Percentiles rank a stretch among this genome's conserved stretches.
Evolutionary conservation across 1,284 basidiomycete genomes (phyloP).

Genomic region (Cutaneotrichosporon sp.): DNA sequence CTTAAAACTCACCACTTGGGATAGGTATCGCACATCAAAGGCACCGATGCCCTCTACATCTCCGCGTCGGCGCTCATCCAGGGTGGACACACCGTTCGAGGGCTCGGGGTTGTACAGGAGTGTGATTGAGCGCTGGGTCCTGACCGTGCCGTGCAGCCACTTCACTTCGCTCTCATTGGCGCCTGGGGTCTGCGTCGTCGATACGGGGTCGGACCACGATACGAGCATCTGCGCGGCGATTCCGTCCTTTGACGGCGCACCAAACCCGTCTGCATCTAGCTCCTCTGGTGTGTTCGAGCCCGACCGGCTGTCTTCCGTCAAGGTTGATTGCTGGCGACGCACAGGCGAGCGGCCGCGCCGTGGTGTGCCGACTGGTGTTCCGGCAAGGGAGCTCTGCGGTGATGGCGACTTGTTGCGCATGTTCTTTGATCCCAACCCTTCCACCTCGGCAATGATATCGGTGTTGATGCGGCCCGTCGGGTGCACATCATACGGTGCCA

Average conservation of each 20-base stretch:
- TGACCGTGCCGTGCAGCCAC: constrained; percentile 26
- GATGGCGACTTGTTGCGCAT: neutral
- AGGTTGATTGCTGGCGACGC: constrained; percentile 2
- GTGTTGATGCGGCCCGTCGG: constrained; percentile 20
- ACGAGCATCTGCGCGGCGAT: constrained; percentile 17
- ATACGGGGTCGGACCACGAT: constrained; percentile 15
- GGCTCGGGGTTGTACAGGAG: constrained; percentile 30
- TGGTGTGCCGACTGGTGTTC: neutral
- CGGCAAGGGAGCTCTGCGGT: neutral
- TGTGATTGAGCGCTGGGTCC: constrained; percentile 17
- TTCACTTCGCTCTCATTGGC: constrained; percentile 12
- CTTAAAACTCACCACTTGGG: constrained; percentile 8
- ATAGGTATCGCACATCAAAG: constrained; percentile 10
- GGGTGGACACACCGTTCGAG: constrained; percentile 18
- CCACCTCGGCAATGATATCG: constrained; percentile 23
- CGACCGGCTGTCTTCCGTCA: neutral
- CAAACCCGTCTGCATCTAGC: neutral
- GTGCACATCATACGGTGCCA: constrained; percentile 27
- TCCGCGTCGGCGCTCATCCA: constrained; percentile 17
- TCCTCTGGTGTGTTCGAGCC: neutral
- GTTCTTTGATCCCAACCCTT: constrained; percentile 12
- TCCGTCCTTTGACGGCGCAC: neutral
- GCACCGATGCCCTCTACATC: constrained; percentile 10
- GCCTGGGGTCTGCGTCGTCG: neutral
- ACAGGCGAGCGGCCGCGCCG: constrained; percentile 4